Percentiles rank a stretch among this genome's conserved stretches.
Evolutionary conservation across 2,329 filamentous ascomycete species (phyloP).

Genomic region (Neurospora sp.): DNA sequence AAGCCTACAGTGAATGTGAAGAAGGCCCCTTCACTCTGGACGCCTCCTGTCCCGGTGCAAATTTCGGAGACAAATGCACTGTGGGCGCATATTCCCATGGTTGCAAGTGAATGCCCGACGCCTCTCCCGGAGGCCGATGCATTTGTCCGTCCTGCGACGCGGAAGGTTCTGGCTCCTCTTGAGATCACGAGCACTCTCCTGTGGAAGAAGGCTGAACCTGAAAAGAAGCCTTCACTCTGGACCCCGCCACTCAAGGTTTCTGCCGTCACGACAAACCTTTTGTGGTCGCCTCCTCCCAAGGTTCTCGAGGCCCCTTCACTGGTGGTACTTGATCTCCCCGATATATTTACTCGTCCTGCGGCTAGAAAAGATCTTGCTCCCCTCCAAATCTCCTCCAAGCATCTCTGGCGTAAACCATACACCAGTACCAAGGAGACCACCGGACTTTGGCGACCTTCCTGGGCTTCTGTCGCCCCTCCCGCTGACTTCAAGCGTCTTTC

Average conservation of each 20-base stretch:
- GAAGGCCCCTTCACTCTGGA: background rate
- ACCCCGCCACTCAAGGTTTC: slow-evolving; percentile 8
- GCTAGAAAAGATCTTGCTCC: slow-evolving; percentile 23
- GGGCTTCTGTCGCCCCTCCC: slow-evolving; percentile 18
- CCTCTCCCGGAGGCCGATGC: slow-evolving; percentile 4
- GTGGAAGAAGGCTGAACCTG: slow-evolving; percentile 22
- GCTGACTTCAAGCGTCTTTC: slow-evolving; percentile 8
- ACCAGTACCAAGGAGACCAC: slow-evolving; percentile 9
- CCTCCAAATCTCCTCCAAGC: slow-evolving; percentile 27
- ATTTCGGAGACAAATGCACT: background rate
- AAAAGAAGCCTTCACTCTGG: slow-evolving; percentile 19
- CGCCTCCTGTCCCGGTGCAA: background rate
- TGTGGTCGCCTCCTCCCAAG: slow-evolving; percentile 19
- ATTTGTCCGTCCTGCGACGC: slow-evolving; percentile 26
- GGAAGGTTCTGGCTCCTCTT: slow-evolving; percentile 25
- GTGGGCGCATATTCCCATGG: background rate
- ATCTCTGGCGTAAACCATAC: slow-evolving; percentile 30
- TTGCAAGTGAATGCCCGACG: background rate
- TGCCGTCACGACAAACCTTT: slow-evolving; percentile 6
- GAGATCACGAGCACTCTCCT: slow-evolving; percentile 27
- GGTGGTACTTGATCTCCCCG: slow-evolving; percentile 19
- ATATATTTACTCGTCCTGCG: slow-evolving; percentile 25
- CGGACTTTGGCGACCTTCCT: slow-evolving; percentile 24
- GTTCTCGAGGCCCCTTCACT: background rate
- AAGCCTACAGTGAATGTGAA: slow-evolving; percentile 14